Conservation (phyloP, 306 rosid genomes). For the Heteromeles arbutifolia region DNA sequence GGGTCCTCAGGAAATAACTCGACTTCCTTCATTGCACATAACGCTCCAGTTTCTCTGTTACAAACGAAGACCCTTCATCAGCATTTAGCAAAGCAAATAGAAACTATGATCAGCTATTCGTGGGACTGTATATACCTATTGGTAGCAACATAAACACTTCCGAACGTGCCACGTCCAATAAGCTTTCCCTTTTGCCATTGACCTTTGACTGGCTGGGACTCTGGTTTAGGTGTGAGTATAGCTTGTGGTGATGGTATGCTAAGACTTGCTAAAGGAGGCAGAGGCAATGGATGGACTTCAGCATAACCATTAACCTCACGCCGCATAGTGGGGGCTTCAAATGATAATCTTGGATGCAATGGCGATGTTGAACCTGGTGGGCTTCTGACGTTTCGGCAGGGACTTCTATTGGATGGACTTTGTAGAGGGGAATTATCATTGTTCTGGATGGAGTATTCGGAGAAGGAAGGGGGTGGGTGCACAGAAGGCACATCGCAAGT, state of each 20-base stretch:
- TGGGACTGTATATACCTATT: conserved; percentile 48
- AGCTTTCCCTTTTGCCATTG: conserved; percentile 97
- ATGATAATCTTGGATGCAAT: conserved; percentile 24
- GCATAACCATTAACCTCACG: conserved; percentile 40
- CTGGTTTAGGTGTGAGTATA: conserved; percentile 30
- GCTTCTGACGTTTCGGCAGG: conserved; percentile 35
- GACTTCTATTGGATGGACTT: conserved; percentile 49
- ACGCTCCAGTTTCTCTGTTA: conserved; percentile 79
- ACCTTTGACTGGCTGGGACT: conserved; percentile 48
- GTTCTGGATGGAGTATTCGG: conserved; percentile 35
- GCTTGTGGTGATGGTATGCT: neutral
- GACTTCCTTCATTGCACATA: conserved; percentile 99
- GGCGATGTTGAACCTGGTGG: conserved; percentile 48
- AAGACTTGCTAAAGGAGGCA: conserved; percentile 67
- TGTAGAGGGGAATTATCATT: conserved; percentile 55
- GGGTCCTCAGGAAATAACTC: conserved; percentile 85
- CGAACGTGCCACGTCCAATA: conserved; percentile 98
- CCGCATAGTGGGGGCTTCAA: conserved; percentile 31
- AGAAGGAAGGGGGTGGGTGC: conserved; percentile 39
- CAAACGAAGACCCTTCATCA: neutral
- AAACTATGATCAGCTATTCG: conserved; percentile 5
- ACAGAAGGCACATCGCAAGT: conserved; percentile 18
- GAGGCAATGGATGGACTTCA: conserved; percentile 79
- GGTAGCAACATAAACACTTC: conserved; percentile 89
- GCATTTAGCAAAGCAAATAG: conserved; percentile 14